Percentiles rank a stretch among this genome's conserved stretches.
These are phyloP conservation scores for Poa annua DNA, from an alignment of 176 grass and related monocot species.

Conservation along the genomic window DNA sequence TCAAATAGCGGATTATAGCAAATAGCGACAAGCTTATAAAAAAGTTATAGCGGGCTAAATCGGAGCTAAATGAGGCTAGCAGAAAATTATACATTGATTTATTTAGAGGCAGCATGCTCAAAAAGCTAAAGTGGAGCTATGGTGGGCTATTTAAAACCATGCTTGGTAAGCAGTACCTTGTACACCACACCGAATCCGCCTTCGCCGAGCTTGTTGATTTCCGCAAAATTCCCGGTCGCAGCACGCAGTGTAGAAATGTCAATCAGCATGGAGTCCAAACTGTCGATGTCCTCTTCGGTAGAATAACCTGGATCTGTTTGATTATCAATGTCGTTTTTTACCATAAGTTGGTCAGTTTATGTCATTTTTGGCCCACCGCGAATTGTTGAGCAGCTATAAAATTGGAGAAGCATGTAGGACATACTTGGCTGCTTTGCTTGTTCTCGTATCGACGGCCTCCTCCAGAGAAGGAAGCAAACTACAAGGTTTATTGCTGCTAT, in stretches of 20 bases:
- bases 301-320: not conserved
- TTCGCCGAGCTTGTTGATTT: too few species aligned
- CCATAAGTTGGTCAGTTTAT: not conserved
- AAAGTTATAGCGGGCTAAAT: too few species aligned
- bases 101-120: too few species aligned
- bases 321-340: not conserved
- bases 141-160: too few species aligned
- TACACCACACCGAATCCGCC: too few species aligned
- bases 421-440: slow-evolving; percentile 6
- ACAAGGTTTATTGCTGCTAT: slow-evolving; percentile 21
- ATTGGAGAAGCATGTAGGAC: not conserved
- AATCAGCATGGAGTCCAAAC: slow-evolving; percentile 39
- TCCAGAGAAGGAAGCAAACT: slow-evolving; percentile 26
- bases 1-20: too few species aligned
- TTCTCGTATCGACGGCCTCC: not conserved
- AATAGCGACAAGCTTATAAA: too few species aligned
- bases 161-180: too few species aligned
- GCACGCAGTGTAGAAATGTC: slow-evolving; percentile 41
- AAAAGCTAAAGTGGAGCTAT: too few species aligned
- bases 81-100: too few species aligned
- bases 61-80: too few species aligned
- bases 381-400: not conserved
- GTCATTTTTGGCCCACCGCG: not conserved
- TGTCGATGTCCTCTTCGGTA: slow-evolving; percentile 3
- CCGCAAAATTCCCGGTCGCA: slow-evolving; percentile 7